These are phyloP conservation scores for Sugiyamaella pinicola DNA, from an alignment of 1,139 yeast genomes.

Conservation along the genomic window DNA sequence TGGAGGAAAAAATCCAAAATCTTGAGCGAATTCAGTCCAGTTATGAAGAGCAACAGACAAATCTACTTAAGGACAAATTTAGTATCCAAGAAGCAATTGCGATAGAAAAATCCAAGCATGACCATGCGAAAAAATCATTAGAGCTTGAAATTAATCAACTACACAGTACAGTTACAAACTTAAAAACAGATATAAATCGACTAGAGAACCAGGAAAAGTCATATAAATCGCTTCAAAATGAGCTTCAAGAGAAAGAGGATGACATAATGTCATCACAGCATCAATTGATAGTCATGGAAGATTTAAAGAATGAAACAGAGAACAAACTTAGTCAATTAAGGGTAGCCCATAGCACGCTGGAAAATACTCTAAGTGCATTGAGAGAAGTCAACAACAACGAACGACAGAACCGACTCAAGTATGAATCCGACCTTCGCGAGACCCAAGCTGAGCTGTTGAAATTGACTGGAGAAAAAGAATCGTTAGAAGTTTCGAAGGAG, in stretches of 20 bases:
- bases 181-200: conserved; percentile 26
- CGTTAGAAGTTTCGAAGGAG: conserved; percentile 17
- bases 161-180: conserved; percentile 30
- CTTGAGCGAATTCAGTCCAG: conserved; percentile 30
- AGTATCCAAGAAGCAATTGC: conserved; percentile 27
- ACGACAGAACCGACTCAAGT: conserved; percentile 24
- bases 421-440: conserved; percentile 22
- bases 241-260: conserved; percentile 29
- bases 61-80: conserved; percentile 26
- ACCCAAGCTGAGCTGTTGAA: conserved; percentile 24
- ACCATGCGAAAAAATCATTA: conserved; percentile 27
- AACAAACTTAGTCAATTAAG: conserved; percentile 26
- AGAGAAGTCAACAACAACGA: conserved; percentile 29
- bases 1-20: conserved; percentile 27
- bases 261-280: conserved; percentile 29
- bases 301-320: conserved; percentile 25
- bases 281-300: conserved; percentile 26
- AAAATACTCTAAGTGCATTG: conserved; percentile 28
- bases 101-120: conserved; percentile 29
- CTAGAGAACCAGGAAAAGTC: conserved; percentile 30
- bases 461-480: conserved; percentile 12
- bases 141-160: conserved; percentile 30
- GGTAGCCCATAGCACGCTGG: conserved; percentile 27
- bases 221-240: conserved; percentile 27
- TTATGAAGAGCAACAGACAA: conserved; percentile 29